These are phyloP conservation scores for Tieghemostelium lacteum DNA, from an alignment of 78 protist genomes.

Conservation along the genomic window DNA sequence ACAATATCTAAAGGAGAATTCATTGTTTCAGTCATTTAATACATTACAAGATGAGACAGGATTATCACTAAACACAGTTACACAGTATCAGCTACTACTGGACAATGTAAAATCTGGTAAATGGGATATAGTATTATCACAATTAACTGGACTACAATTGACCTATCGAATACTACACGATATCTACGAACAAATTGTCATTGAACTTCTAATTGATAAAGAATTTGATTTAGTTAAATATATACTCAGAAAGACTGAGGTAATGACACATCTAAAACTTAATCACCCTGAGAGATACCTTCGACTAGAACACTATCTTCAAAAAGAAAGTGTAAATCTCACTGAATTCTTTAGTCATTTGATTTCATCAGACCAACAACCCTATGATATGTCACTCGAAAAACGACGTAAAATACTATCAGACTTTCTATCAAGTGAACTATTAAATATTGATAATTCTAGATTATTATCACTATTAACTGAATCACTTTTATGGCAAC, in stretches of 20 bases:
- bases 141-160: conserved; percentile 56
- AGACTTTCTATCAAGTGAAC: conserved; percentile 32
- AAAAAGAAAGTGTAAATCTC: conserved; percentile 24
- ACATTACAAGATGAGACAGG: conserved; percentile 65
- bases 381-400: conserved; percentile 34
- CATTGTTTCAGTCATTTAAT: conserved; percentile 16
- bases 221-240: conserved; percentile 65
- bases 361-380: conserved; percentile 33
- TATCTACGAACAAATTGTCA: conserved; percentile 87
- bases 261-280: conserved; percentile 55
- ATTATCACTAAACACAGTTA: conserved; percentile 82
- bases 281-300: conserved; percentile 43
- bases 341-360: conserved; percentile 40
- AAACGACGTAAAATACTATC: conserved; percentile 46
- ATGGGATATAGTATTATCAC: conserved; percentile 89
- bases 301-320: conserved; percentile 55
- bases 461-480: conserved; percentile 83
- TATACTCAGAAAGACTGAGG: conserved; percentile 78
- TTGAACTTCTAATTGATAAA: conserved; percentile 28
- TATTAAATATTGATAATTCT: conserved; percentile 30
- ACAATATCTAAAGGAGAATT: conserved; percentile 57
- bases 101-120: conserved; percentile 80
- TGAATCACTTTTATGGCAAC: conserved; percentile 91
- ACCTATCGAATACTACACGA: conserved; percentile 38
- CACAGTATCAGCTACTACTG: conserved; percentile 68